A percentile compares a stretch with the other conserved stretches of the same genome.
phyloP scores from a whole-genome alignment of 768 basidiomycete species.

The Rhizopogon sp. region DNA sequence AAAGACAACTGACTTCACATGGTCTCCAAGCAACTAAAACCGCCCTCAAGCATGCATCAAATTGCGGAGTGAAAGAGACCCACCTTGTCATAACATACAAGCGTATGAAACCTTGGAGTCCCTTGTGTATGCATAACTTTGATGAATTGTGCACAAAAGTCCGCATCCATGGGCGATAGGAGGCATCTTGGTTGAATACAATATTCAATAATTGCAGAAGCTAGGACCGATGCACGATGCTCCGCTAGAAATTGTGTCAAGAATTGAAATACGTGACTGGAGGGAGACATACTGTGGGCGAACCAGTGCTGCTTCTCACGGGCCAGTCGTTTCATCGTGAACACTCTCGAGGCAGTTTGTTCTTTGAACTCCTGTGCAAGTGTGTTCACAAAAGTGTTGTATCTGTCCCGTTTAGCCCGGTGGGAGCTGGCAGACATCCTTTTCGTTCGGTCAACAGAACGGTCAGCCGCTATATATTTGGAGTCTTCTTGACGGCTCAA shows the following conservation, averaged over 20 bases:
- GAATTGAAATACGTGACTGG: background rate
- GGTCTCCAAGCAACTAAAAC: conserved; percentile 76
- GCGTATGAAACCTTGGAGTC: conserved; percentile 84
- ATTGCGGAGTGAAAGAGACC: conserved; percentile 6
- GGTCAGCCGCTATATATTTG: conserved; percentile 60
- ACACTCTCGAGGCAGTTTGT: conserved; percentile 64
- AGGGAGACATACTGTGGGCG: conserved; percentile 42
- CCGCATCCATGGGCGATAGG: conserved; percentile 95
- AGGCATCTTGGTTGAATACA: conserved; percentile 91
- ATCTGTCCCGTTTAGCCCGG: conserved; percentile 60
- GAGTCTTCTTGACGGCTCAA: conserved; percentile 67
- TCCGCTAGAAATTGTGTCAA: conserved; percentile 18
- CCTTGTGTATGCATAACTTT: conserved; percentile 82
- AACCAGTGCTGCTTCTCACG: conserved; percentile 86
- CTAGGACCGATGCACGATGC: conserved; percentile 40
- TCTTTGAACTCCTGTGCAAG: conserved; percentile 71
- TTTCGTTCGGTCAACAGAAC: conserved; percentile 60
- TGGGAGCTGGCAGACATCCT: conserved; percentile 54
- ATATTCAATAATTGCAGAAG: conserved; percentile 72
- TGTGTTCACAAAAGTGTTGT: conserved; percentile 51
- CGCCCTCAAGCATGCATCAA: background rate
- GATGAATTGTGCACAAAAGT: conserved; percentile 90
- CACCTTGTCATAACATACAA: conserved; percentile 83
- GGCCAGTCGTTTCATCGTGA: conserved; percentile 70
- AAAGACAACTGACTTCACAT: conserved; percentile 80